Conservation (phyloP, 768 basidiomycete genomes). For the Suillus lakei region DNA sequence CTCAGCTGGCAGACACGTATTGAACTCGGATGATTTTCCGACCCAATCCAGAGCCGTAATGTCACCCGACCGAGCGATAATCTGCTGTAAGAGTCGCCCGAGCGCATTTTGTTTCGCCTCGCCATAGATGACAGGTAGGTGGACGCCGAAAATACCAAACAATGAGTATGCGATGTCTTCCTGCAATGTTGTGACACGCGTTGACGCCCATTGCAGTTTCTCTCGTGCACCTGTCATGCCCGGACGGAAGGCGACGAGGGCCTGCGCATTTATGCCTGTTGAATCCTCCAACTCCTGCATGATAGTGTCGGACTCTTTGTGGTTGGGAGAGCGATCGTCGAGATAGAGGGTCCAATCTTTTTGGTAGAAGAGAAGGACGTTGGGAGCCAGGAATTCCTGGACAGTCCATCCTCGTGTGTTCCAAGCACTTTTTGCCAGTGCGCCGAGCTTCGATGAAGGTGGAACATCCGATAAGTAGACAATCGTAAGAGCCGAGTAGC, state of each 20-base stretch:
- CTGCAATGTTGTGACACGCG: conserved; percentile 13
- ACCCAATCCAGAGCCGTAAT: neutral
- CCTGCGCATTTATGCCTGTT: neutral
- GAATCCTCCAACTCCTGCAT: neutral
- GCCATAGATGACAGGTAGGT: conserved; percentile 16
- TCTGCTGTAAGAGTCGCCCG: neutral
- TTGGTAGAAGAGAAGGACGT: conserved; percentile 28
- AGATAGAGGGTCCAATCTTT: too few species aligned
- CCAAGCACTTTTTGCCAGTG: conserved; percentile 17
- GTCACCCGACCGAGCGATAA: neutral
- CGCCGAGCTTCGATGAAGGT: too few species aligned
- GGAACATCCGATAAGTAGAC: too few species aligned
- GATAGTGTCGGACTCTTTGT: too few species aligned
- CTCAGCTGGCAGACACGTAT: neutral
- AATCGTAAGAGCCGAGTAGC: too few species aligned
- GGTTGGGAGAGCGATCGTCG: too few species aligned
- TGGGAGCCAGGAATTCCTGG: conserved; percentile 31
- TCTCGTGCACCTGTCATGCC: neutral
- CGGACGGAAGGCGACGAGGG: too few species aligned
- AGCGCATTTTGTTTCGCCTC: conserved; percentile 2
- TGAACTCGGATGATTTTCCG: neutral
- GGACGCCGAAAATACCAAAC: conserved; percentile 12
- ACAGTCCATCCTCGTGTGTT: conserved; percentile 27
- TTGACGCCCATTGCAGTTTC: conserved; percentile 15
- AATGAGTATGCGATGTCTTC: conserved; percentile 19